Percentiles rank a stretch among this genome's conserved stretches.
Conservation (phyloP, 2,329 filamentous ascomycete genomes). For the Pseudogymnoascus destructans region DNA sequence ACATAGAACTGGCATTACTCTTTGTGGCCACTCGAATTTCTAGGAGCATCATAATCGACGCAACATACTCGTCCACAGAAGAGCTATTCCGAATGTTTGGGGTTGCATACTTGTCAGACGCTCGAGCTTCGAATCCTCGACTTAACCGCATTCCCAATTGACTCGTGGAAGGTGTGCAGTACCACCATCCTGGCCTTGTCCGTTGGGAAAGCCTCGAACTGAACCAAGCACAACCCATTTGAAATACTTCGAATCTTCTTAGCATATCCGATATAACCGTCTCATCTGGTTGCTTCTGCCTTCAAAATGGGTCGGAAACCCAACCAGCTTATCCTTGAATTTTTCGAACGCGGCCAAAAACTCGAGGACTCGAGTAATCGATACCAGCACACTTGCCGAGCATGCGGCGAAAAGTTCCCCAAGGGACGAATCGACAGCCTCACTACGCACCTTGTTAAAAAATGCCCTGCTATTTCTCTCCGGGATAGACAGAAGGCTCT, state of each 20-base stretch:
- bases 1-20: conserved; percentile 10
- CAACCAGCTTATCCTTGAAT: conserved; percentile 73
- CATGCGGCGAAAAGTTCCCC: conserved; percentile 77
- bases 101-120: background rate
- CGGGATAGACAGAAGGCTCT: conserved; percentile 64
- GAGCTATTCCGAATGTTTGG: background rate
- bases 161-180: background rate
- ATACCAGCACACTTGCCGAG: conserved; percentile 82
- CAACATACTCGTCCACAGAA: background rate
- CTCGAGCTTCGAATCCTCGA: background rate
- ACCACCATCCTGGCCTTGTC: background rate
- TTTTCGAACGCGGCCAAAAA: conserved; percentile 78
- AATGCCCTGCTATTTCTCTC: conserved; percentile 66
- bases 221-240: background rate
- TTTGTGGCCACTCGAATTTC: conserved; percentile 7
- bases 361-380: conserved; percentile 81
- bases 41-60: background rate
- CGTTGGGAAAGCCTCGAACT: background rate
- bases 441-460: conserved; percentile 69
- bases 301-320: conserved; percentile 63
- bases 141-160: background rate
- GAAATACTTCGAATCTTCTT: background rate
- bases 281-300: background rate
- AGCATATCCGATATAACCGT: background rate
- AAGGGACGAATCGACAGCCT: conserved; percentile 80